Base-by-base conservation (phyloP, 139 green algal species). In the Micromonas commoda region DNA sequence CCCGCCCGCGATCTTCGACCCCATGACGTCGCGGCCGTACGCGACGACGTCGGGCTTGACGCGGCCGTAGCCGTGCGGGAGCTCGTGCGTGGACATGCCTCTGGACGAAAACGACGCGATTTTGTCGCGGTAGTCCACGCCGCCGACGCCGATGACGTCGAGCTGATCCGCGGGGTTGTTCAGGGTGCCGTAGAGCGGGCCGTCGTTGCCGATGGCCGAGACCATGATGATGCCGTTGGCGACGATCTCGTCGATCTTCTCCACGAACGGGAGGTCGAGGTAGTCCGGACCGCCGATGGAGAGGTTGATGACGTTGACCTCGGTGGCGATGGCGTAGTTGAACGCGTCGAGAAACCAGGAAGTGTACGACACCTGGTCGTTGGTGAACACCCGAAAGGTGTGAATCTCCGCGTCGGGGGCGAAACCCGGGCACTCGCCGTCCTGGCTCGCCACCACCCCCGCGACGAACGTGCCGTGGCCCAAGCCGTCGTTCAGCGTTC, bases 331-430 rank as follows among this genome's bases (percentile, higher is more conserved):
- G 23, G 95, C 95, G 80, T 98, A 97, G 81, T 99, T 99, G 89
- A 99, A 98, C 5, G 95, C 95, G 78, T 99, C 96, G 54, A 99
- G 82, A 81, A 98, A 99, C 96, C 96, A 99, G 65, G 88, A 96
- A 2, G 95, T 98, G 85, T 94, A 99, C 24, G 92, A 97, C n/a
- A 97, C 92, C 86, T 97, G 92, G 61, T 94, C 90, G 73, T 96
- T 93, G 29, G 92, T 97, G 84, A 97, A 97, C 13, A 97, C 91
- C 1, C 88, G 82, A 85, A 98, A 98, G 0, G 95, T 97, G 86
- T 97, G 84, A 53, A 99, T 86, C 35, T 92, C 84, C 60, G 95
- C 90, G 38, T 98, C 93, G 5, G 93, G 93, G 1, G 95, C 95
- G 78, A 98, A 92, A 38, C 95, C 94, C 1, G 86, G 90, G 86